Conservation (phyloP, 176 grass and related monocot genomes). For the Leersia perrieri region DNA sequence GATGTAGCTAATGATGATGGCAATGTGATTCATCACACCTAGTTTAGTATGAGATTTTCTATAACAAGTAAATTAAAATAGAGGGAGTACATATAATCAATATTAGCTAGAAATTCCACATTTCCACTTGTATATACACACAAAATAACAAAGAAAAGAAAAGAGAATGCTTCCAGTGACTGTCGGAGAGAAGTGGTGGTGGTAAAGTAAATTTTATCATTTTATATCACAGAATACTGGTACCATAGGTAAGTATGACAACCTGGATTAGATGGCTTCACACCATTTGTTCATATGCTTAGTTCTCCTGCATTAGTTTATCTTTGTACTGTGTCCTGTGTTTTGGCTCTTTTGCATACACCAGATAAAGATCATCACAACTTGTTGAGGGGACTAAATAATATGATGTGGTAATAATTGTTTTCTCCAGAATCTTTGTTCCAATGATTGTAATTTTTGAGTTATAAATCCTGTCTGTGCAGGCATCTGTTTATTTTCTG, state of each 20-base stretch:
- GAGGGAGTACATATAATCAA: background rate
- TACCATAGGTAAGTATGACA: background rate
- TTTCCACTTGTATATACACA: background rate
- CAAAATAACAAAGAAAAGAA: background rate
- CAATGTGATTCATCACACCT: too few relatives aligned
- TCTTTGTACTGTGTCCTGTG: background rate
- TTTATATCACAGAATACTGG: background rate
- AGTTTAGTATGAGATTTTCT: too few relatives aligned
- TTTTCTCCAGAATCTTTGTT: background rate
- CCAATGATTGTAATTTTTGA: background rate
- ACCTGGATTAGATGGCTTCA: slow-evolving; percentile 2
- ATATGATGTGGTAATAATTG: background rate
- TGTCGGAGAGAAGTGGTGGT: background rate
- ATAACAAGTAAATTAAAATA: too few relatives aligned
- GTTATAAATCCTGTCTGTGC: slow-evolving; percentile 25
- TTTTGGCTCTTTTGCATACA: slow-evolving; percentile 3
- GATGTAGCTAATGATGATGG: too few relatives aligned
- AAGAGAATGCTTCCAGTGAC: background rate
- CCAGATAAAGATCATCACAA: background rate
- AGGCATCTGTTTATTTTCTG: slow-evolving; percentile 93
- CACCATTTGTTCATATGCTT: slow-evolving; percentile 21
- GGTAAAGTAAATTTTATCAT: background rate
- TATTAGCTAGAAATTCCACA: background rate
- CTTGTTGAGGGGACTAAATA: slow-evolving; percentile 1
- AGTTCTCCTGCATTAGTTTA: background rate